Percentiles rank a stretch among this genome's conserved stretches.
Evolutionary conservation across 164 flowering plant species (phyloP).

Genomic region (Hamamelis virginiana): DNA sequence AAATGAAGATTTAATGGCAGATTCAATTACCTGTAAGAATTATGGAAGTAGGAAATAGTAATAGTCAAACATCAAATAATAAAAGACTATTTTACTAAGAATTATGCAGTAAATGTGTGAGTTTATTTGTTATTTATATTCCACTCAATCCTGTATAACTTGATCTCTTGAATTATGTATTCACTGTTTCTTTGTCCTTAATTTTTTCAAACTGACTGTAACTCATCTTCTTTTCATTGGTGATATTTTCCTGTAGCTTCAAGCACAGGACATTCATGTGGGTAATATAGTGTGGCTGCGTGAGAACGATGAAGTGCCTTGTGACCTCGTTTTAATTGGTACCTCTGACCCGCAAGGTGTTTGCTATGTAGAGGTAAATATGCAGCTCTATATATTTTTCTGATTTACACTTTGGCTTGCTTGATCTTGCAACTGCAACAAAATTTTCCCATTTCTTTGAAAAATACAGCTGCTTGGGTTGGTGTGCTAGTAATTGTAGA

Average conservation of each 20-base stretch:
- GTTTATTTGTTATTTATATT: not conserved
- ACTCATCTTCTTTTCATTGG: not conserved
- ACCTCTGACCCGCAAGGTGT: conserved; percentile 89
- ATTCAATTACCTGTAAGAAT: not conserved
- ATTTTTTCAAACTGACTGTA: not conserved
- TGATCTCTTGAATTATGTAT: not conserved
- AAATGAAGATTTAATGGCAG: not conserved
- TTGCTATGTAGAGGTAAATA: conserved; percentile 86
- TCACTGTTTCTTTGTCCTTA: not conserved
- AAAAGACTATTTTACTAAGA: too few species aligned
- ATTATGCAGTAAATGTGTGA: too few species aligned
- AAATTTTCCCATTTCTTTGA: not conserved
- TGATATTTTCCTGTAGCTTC: conserved; percentile 47
- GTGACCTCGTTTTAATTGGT: conserved; percentile 95
- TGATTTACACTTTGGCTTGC: not conserved
- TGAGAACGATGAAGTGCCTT: conserved; percentile 98
- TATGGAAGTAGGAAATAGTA: not conserved
- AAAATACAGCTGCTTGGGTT: not conserved
- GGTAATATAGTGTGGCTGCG: conserved; percentile 96
- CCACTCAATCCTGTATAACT: not conserved
- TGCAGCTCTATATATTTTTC: not conserved
- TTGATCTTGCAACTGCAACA: not conserved
- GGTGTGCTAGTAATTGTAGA: not conserved
- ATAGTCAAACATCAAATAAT: not conserved
- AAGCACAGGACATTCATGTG: conserved; percentile 86